These are phyloP conservation scores for Ogataea hybrid DNA, from an alignment of 1,139 yeast species.

Conservation along the genomic window DNA sequence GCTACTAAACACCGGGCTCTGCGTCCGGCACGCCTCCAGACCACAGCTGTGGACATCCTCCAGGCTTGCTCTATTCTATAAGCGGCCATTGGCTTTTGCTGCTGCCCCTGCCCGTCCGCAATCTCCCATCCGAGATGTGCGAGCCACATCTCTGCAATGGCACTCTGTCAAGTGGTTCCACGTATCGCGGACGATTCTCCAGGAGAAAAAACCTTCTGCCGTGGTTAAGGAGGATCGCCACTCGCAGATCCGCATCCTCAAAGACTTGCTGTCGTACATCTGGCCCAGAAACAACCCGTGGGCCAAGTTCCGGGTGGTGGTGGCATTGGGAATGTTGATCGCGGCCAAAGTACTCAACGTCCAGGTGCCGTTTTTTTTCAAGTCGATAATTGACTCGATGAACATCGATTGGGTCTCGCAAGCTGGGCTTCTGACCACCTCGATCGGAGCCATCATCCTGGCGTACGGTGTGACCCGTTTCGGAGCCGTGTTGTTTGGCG, in stretches of 20 bases:
- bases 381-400: constrained; percentile 86
- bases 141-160: neutral
- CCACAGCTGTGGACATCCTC: neutral
- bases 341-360: constrained; percentile 85
- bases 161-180: neutral
- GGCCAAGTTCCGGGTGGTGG: constrained; percentile 70
- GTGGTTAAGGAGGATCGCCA: constrained; percentile 24
- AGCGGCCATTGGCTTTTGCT: neutral
- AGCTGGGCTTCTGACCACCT: constrained; percentile 57
- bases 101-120: neutral
- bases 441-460: constrained; percentile 70
- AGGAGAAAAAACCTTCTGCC: neutral
- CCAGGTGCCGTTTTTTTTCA: constrained; percentile 94
- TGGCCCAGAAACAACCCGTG: constrained; percentile 85
- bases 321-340: constrained; percentile 71
- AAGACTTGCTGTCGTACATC: constrained; percentile 65
- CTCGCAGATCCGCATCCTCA: constrained; percentile 60
- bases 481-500: constrained; percentile 94
- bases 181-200: neutral
- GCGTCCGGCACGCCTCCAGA: neutral
- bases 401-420: constrained; percentile 79
- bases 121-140: constrained; percentile 5
- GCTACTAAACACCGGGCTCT: neutral
- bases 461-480: constrained; percentile 95
- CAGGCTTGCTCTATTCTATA: neutral